Base-by-base conservation (phyloP, 2,329 filamentous ascomycete genomes). In the Blumeriella jaapii region DNA sequence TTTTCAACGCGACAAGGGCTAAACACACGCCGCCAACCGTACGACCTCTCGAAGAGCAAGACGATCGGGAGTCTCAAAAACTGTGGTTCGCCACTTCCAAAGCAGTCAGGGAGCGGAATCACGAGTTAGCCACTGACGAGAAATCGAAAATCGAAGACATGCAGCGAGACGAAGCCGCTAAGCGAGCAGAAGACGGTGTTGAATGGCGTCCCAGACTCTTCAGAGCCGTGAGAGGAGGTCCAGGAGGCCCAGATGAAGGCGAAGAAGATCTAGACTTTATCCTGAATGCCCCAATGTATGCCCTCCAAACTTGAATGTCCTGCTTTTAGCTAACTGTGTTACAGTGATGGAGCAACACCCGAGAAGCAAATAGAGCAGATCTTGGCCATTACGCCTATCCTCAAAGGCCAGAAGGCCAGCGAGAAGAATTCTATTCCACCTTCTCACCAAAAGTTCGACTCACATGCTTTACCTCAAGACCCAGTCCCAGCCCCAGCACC, bases 91-190 rank as follows among this genome's bases (percentile, higher is more conserved):
- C 75, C 31, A 93, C 87, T 0, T 81, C 79, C 6, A 69, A 78
- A 47, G 91, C 89, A 0, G 78, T 98, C 42, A 82, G 79, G 53
- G 77, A 81, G 31, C 75, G 78, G 39, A 87, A 98, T 50, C 91
- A 98, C 52, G 82, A 84, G 48, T 61, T 80, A 6, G 91, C 91
- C 3, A 98, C 91, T 1, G 82, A 91, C 44, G 89, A 95, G 55
- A 98, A 98, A 64, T 87, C 83, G n/a, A 82, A 81, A 56, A 84
- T 98, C 40, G 91, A 98, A 57, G 89, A 96, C 51, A 77, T 73
- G 53, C 91, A 98, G 59, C 73, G 91, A 52, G 79, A 87, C 44
- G 89, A 95, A 54, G 86, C 91, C 2, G 80, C 86, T 12, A 74
- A 74, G 52, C 71, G 91, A 50, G 72, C 72, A 19, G 79, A 86